Percentiles rank a stretch among this genome's conserved stretches.
Evolutionary conservation across 75 land plant species (phyloP).

Genomic region (Cunninghamia lanceolata): DNA sequence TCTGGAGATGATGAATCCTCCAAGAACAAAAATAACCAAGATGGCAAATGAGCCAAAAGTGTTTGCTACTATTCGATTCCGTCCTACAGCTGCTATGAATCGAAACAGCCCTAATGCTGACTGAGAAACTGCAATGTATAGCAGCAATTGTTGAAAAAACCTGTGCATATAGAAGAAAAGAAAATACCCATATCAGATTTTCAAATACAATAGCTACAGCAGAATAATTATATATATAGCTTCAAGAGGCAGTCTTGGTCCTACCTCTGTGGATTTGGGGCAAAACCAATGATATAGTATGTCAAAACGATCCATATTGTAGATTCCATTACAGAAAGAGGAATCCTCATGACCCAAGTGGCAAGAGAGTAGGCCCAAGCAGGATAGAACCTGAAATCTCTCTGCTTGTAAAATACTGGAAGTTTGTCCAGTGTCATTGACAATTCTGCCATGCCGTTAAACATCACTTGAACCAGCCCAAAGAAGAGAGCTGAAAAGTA

Average conservation of each 20-base stretch:
- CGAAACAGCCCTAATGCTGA: too few species aligned
- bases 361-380: constrained; percentile 59
- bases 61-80: constrained; percentile 18
- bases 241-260: neutral
- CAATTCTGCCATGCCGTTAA: constrained; percentile 60
- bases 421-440: constrained; percentile 36
- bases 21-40: constrained; percentile 23
- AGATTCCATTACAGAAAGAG: constrained; percentile 47
- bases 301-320: constrained; percentile 40
- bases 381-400: constrained; percentile 54
- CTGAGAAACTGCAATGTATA: too few species aligned
- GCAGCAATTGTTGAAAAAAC: too few species aligned
- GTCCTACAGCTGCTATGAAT: too few species aligned
- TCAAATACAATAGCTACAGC: neutral
- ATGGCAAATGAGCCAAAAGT: constrained; percentile 29
- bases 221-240: neutral
- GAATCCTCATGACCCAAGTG: constrained; percentile 30
- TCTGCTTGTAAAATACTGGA: constrained; percentile 66
- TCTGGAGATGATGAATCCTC: constrained; percentile 32
- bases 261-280: constrained; percentile 48
- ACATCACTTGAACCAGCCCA: constrained; percentile 36
- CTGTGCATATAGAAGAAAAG: too few species aligned
- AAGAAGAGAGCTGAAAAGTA: constrained; percentile 47
- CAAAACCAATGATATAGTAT: constrained; percentile 56
- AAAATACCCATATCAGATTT: too few species aligned